Conservation (phyloP, 495 filamentous ascomycete genomes). For the Penicillium dipodomyicola region DNA sequence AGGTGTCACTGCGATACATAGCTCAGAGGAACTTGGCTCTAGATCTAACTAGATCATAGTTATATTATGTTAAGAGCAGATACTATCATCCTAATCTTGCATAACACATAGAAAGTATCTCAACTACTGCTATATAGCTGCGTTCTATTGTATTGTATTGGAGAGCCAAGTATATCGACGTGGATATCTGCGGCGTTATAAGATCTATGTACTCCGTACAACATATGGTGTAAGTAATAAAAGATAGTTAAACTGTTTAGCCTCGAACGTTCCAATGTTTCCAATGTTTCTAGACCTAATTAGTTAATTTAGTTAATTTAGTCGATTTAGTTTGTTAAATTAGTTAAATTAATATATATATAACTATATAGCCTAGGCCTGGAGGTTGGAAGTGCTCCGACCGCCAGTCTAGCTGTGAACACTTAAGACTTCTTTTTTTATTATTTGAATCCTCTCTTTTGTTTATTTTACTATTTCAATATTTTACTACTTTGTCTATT, state of each 20-base stretch:
- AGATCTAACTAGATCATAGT: too few species aligned
- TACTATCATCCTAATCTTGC: too few species aligned
- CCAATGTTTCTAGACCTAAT: background rate
- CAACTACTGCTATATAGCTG: too few species aligned
- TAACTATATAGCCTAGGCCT: background rate
- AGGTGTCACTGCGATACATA: too few species aligned
- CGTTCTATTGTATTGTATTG: too few species aligned
- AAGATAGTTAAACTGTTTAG: background rate
- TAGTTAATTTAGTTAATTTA: too few species aligned
- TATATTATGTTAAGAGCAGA: too few species aligned
- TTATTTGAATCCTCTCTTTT: background rate
- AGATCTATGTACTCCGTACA: background rate
- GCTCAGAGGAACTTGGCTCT: too few species aligned
- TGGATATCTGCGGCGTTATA: background rate
- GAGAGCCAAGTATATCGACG: background rate
- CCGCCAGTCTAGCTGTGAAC: constrained; percentile 2
- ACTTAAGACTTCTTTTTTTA: background rate
- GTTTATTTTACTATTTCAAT: background rate
- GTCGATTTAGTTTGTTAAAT: too few species aligned
- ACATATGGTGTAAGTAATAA: background rate
- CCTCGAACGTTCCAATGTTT: too few species aligned
- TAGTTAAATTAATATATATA: background rate
- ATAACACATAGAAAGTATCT: too few species aligned
- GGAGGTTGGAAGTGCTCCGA: background rate
- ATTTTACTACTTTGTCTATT: background rate